Percentiles rank a stretch among this genome's conserved stretches.
phyloP scores from a whole-genome alignment of 1,284 basidiomycete genomes.

The Austropuccinia psidii region DNA sequence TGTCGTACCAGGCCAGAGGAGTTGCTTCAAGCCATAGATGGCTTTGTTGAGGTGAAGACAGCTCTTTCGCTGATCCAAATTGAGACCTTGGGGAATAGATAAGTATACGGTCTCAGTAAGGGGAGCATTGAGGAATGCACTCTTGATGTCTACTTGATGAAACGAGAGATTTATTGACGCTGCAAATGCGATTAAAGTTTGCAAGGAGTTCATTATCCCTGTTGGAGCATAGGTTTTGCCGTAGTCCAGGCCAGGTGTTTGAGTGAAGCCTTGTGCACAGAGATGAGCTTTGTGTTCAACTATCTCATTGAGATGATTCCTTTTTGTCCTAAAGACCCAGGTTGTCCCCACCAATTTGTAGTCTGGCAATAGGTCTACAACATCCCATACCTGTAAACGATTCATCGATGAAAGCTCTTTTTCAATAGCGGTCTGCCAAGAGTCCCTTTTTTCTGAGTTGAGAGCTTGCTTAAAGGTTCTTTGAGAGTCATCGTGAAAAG shows the following conservation, averaged over 20 bases:
- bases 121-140: not conserved
- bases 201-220: not conserved
- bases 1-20: slow-evolving; percentile 1
- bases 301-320: not conserved
- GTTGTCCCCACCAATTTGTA: too few relatives aligned
- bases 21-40: slow-evolving; percentile 34
- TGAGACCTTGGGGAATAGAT: not conserved
- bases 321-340: slow-evolving; percentile 6
- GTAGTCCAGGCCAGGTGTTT: not conserved
- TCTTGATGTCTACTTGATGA: not conserved
- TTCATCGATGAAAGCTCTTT: too few relatives aligned
- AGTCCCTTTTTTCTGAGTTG: too few relatives aligned
- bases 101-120: slow-evolving; percentile 1
- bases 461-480: too few relatives aligned
- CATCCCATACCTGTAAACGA: too few relatives aligned
- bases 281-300: not conserved
- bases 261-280: not conserved
- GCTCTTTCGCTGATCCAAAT: not conserved
- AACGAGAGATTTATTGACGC: not conserved
- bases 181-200: not conserved
- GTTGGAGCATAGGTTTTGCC: not conserved
- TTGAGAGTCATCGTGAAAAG: too few relatives aligned
- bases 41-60: slow-evolving; percentile 10
- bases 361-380: too few relatives aligned
- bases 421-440: too few relatives aligned